Base-by-base conservation (phyloP, 169 alveolate species). In the Plasmodium yoelii region DNA sequence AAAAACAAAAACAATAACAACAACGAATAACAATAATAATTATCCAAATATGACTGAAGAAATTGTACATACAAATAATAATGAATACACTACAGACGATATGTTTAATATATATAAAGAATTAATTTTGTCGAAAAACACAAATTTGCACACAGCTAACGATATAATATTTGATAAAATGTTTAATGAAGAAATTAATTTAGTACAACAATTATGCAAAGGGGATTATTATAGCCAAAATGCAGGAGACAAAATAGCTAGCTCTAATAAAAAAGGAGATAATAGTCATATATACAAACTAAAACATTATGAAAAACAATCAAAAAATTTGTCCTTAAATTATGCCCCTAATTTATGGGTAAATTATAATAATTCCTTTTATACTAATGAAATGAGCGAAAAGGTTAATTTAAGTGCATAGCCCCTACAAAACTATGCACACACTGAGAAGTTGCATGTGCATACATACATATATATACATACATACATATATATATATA, bases 141-240 rank as follows among this genome's bases (percentile, higher is more conserved):
- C 65, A 64, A 64, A 65, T 26, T 13, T 15, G 1, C 61, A 15
- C 12, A 67, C 46, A 8, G 65, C 82, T 8, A 28, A 67, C 42
- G 64, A 82, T 51, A 67, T 65, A 15, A 15, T 82, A 24, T 82
- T 82, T 68, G 90, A 82, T 19, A 82, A 82, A 82, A 82, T 53
- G 10, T 82, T 82, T 82, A 82, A 82, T 57, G 91, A 86, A 49
- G 71, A 86, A 86, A 86, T 86, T 26, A 51, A 86, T 24, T 56
- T 70, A 46, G 75, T 86, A 46, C 74, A 86, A 86, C 69, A 71
- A 12, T 69, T 86, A 61, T 86, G 87, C 22, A 71, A 70, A 60
- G 51, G 71, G 47, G 67, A 49, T 15, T 65, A 82, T 67, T 67
- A 10, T 71, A 51, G 19, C 56, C 47, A 53, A 28, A 82, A 56